These are phyloP conservation scores for Paxillus rubicundulus DNA, from an alignment of 768 basidiomycete genomes.

Conservation along the genomic window DNA sequence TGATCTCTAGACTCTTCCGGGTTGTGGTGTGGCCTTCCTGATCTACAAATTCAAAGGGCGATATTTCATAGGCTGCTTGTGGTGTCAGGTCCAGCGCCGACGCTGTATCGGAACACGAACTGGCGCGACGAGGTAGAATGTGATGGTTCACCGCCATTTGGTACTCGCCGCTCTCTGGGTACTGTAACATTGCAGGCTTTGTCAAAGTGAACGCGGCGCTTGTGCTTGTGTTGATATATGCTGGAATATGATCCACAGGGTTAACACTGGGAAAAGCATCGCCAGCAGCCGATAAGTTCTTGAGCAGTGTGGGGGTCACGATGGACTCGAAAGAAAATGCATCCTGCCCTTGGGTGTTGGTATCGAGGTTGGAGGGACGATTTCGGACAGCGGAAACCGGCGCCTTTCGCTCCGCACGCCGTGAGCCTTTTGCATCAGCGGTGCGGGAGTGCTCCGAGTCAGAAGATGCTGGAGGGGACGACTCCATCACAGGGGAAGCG, in stretches of 20 bases:
- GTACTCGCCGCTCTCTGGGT: background rate
- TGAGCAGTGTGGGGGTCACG: too few species aligned
- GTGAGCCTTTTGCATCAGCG: background rate
- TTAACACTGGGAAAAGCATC: too few species aligned
- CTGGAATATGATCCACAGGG: too few species aligned
- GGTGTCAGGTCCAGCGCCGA: background rate
- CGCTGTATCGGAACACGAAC: background rate
- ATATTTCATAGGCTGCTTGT: background rate
- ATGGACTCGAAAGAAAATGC: too few species aligned
- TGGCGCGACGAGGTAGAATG: background rate
- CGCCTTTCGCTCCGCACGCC: background rate
- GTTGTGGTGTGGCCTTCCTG: background rate
- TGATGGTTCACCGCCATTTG: background rate
- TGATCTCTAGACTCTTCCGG: background rate
- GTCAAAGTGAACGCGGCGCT: background rate
- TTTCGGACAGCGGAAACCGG: background rate
- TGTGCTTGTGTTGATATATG: too few species aligned
- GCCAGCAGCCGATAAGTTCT: too few species aligned
- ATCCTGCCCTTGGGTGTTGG: too few species aligned
- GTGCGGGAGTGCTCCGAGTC: background rate
- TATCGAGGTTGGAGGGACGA: background rate
- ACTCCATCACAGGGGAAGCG: background rate
- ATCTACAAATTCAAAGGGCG: background rate
- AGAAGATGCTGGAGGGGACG: background rate
- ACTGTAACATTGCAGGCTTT: background rate